Evolutionary conservation across 148 eudicot genomes (phyloP), one percentile per base, ranked within the genome.

Genomic region (Chenopodium suecicum): DNA sequence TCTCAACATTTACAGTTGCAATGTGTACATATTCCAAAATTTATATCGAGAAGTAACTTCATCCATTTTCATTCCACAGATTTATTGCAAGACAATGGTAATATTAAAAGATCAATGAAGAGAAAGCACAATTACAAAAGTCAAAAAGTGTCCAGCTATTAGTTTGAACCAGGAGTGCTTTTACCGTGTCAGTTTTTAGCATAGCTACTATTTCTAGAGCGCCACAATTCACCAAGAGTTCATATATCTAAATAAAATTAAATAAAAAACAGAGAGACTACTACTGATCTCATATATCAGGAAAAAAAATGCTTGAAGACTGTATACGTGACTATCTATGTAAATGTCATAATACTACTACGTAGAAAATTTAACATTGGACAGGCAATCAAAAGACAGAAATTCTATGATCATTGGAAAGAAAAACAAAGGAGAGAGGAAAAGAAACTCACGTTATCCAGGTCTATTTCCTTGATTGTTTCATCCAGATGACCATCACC

Each of bases 401-500:
- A 12, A 54, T 3, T 70, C 3, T 70, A 17, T 41, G 25, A 41
- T 71, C n/a, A 71, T 71, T 9, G 14, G n/a, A 70, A 70, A 70
- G n/a, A 44, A 29, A 46, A 76, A 76, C 44, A 11, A 46, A 46
- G 0, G 7, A 46, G 14, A 70, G 54, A 47, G 58, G 62, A 32
- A 16, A 20, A n/a, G 7, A 25, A n/a, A 77, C 89, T 82, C 80
- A 87, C 89, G 63, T 87, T 87, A 76, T 84, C 89, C 25, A 84
- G 83, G 73, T 87, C 87, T 48, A 84, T 87, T 77, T 87, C 87
- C 74, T 84, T 80, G 48, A 87, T 76, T 41, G 84, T 84, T 67
- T 87, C 87, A 67, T 82, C 89, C 19, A 87, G 82, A 48, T 82
- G 87, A 76, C 82, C 87, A 17, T 87, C 89, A n/a, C 85, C 89